Evolutionary conservation across 1,284 basidiomycete species (phyloP).

Genomic region (Cryptococcus sp.): DNA sequence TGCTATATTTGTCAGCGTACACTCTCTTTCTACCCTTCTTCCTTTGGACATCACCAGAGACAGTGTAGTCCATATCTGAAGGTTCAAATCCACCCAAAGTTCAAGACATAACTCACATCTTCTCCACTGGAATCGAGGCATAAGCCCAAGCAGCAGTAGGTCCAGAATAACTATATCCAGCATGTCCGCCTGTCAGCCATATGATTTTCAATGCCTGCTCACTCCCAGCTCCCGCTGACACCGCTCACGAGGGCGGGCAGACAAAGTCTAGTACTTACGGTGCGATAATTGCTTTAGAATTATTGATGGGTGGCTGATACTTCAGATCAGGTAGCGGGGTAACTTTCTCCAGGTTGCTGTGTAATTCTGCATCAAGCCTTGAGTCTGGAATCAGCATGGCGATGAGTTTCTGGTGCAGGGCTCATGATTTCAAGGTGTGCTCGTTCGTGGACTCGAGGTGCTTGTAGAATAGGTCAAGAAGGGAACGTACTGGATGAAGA

Average conservation of each 20-base stretch:
- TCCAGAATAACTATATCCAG: slow-evolving; percentile 93
- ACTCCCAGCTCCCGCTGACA: too few species aligned
- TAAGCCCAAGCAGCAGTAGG: slow-evolving; percentile 95
- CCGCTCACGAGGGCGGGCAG: neutral
- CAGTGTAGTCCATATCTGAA: neutral
- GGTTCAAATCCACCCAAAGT: neutral
- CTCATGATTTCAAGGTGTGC: too few species aligned
- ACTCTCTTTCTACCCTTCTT: neutral
- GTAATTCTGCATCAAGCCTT: slow-evolving; percentile 60
- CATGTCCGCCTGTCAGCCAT: too few species aligned
- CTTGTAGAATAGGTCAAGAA: slow-evolving; percentile 4
- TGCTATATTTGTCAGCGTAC: slow-evolving; percentile 52
- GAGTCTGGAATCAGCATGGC: slow-evolving; percentile 49
- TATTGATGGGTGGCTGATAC: slow-evolving; percentile 62
- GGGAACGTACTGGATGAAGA: slow-evolving; percentile 59
- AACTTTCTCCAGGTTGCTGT: slow-evolving; percentile 62
- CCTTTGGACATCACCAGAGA: neutral
- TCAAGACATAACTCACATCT: slow-evolving; percentile 59
- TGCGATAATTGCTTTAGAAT: slow-evolving; percentile 90
- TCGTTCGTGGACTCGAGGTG: slow-evolving; percentile 3
- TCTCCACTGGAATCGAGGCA: slow-evolving; percentile 71
- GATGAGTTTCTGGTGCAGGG: too few species aligned
- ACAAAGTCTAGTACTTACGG: slow-evolving; percentile 63
- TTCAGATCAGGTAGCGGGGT: slow-evolving; percentile 50
- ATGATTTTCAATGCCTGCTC: too few species aligned